Conservation (phyloP, 2,329 filamentous ascomycete genomes). For the Claviceps spartinae region DNA sequence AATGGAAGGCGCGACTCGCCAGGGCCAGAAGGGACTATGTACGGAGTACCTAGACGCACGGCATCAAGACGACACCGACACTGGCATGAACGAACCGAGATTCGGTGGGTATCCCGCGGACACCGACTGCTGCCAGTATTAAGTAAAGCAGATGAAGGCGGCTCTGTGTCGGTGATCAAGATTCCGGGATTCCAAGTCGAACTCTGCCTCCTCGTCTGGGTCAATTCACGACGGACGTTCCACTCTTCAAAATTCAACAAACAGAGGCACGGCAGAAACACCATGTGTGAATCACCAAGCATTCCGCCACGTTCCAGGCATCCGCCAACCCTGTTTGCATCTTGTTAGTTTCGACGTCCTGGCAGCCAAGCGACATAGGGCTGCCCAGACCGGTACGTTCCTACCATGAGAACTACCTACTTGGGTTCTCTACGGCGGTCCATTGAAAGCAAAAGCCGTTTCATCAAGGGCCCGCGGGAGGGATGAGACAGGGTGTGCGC, state of each 20-base stretch:
- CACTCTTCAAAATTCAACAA: not conserved
- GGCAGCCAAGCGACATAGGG: constrained; percentile 5
- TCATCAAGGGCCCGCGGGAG: not conserved
- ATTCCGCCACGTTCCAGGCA: not conserved
- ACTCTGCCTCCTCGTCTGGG: no score
- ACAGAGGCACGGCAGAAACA: not conserved
- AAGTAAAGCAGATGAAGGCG: no score
- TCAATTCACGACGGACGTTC: no score
- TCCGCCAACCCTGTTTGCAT: not conserved
- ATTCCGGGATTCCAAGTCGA: no score
- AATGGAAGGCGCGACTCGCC: constrained; percentile 3
- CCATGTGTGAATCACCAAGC: not conserved
- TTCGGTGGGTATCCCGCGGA: no score
- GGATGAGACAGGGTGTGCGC: not conserved
- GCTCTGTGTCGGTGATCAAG: no score
- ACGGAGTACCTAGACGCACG: not conserved
- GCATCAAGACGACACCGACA: not conserved
- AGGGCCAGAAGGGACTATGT: no score
- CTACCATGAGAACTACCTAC: not conserved
- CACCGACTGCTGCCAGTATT: no score
- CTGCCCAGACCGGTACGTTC: constrained; percentile 1
- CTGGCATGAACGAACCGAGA: not conserved
- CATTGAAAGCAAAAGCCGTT: not conserved
- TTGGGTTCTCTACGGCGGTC: not conserved
- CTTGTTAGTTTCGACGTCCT: constrained; percentile 1